Evolutionary conservation across 2,329 filamentous ascomycete genomes (phyloP), one percentile per base, ranked within the genome.

Genomic region (Cryphonectria parasitica): DNA sequence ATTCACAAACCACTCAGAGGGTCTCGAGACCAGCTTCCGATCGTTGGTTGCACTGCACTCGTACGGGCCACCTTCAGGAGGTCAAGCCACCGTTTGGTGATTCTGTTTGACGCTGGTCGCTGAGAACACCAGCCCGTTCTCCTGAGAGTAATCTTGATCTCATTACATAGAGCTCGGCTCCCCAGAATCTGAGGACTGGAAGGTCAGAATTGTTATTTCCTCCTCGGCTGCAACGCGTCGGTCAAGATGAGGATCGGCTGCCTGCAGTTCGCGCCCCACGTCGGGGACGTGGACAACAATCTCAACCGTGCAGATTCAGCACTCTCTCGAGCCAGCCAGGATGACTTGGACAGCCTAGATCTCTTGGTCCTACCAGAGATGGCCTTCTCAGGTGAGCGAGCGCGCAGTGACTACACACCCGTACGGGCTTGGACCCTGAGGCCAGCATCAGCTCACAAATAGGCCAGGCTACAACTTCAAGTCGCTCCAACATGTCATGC

Each of bases 321-420:
- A 4, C 81, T 95, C 15, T 83, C 80, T 25, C 82, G 77, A 36
- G 85, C 87, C 0, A 80, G 84, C 7, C 80, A 84, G 0, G 80
- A 86, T 1, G 82, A 87, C 19, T 69, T 94, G 2, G 90, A 93
- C 74, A 81, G 85, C n/a, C 63, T 95, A 1, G 91, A 94, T 76
- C 84, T 95, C 41, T 83, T 96, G 0, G 88, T 95, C 0, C 81
- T 95, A 0, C 92, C 93, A 0, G 93, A 95, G 77, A 82, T 95
- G 78, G 91, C 92, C 0, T 94, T 95, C 77, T 86, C 89, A 70
- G 91, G 91, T 92, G 80, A 74, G 82, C 34, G 80, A 74, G 82
- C 22, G 36, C 39, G 15, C n/a, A 8, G 25, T 31, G n/a, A 39
- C 56, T 28, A 22, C 66, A 39, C 5, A 25, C 13, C 22, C 25